Evolutionary conservation across 2,329 filamentous ascomycete species (phyloP), one percentile per base, ranked within the genome.

Genomic region (Claviceps maximensis): DNA sequence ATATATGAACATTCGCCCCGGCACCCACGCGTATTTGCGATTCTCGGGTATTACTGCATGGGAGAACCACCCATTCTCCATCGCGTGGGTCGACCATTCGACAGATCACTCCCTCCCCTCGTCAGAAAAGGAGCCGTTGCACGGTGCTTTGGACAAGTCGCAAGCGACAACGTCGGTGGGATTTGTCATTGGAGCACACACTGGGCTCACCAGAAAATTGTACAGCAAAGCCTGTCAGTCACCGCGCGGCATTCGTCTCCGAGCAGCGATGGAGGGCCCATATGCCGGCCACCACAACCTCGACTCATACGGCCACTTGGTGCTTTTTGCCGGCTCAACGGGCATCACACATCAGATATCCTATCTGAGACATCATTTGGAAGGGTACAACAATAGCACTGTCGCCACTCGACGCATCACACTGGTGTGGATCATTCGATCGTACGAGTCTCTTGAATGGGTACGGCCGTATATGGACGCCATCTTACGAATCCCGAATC

Each of bases 261-360:
- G 76, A 54, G 89, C 88, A 36, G 82, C 87, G 54, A 81, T 94
- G 56, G 93, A 97, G 70, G 93, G 93, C 0, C 91, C 93, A 0
- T 97, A 97, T 65, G 84, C 82, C 4, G 84, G 84, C 44, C 84
- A 89, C 64, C 86, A 95, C 69, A 83, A 82, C 56, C 83, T 97
- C 58, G 84, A 89, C 68, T 96, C 90, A 8, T 97, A 96, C 68
- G 91, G 93, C 41, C 93, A 94, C 45, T 83, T 84, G 46, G 80
- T 98, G 57, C 83, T 98, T 53, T 89, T 96, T 64, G 90, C 91
- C 13, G 90, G 89, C 53, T 88, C 91, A 54, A 89, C 93, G 5
- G 93, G 93, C 57, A 97, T 98, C 69, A 95, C 91, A 1, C 91
- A 97, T 67, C 89, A 95, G 66, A 80, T 97, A 31, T 87, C 89